Evolutionary conservation across 2,329 filamentous ascomycete genomes (phyloP), one percentile per base, ranked within the genome.

Genomic region (Chaetomiaceae sp.): DNA sequence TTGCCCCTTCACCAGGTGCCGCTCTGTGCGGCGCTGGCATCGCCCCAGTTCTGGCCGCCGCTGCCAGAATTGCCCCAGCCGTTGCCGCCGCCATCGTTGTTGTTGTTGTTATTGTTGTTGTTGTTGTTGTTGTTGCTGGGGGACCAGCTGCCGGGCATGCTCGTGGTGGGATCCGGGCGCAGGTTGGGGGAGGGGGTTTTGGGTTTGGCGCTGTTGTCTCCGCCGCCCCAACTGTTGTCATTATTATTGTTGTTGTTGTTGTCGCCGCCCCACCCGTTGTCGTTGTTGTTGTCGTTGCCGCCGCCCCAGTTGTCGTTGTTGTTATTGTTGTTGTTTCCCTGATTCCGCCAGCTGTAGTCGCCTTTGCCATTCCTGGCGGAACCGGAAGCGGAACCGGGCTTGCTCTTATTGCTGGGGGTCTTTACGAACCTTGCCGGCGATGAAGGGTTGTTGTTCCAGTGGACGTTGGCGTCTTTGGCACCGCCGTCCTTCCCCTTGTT

Each of bases 91-190:
- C 11, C 15, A 15, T 38, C n/a, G 22, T 24, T 18, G 7, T 14
- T 10, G 20, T 9, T 19, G 8, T 29, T 17, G 20, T 10, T 4
- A 12, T 32, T 41, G 24, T 10, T 11, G 8, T 29, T 17, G 20
- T 19, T 4, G 19, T 33, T 41, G 18, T 11, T 12, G 17, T 19
- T 29, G 24, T 26, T 24, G 15, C 9, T 26, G 18, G 34, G 22
- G 14, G 36, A 19, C 46, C 46, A 48, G 41, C 36, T 37, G 32
- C 46, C 40, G 18, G 46, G 46, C 46, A 48, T 48, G 46, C 40
- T 37, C 17, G 2, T 15, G 18, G 32, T 36, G 0, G 46, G 36
- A 6, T 32, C 32, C 40, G 45, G 45, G 10, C 22, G 40, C 14
- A 20, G 8, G 26, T 37, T n/a, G 12, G 39, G 38, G 35, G 38